phyloP scores from a whole-genome alignment of 805 yeast genomes.

The Starmerella apicola region DNA sequence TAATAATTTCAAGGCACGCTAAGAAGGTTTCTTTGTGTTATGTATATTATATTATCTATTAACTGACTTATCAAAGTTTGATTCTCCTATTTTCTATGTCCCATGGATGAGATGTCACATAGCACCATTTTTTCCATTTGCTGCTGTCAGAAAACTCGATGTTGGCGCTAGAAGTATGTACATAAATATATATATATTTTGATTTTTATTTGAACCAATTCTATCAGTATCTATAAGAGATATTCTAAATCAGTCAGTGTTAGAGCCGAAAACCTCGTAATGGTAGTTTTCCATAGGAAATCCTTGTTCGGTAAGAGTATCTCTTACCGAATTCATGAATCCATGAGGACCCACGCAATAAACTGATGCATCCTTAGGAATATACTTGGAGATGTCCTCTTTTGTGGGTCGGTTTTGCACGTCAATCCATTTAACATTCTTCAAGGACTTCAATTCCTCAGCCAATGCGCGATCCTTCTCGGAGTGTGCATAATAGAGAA shows the following conservation, averaged over 20 bases:
- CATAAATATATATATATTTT: no score
- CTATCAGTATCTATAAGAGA: no score
- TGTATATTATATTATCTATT: no score
- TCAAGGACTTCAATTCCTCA: conserved; percentile 11
- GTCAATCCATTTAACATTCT: conserved; percentile 3
- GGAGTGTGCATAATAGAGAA: conserved; percentile 30
- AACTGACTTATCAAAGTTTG: no score
- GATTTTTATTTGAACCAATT: no score
- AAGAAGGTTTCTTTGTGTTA: no score
- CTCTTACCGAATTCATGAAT: conserved; percentile 19
- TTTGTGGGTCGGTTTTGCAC: conserved; percentile 5
- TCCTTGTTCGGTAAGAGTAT: conserved; percentile 5
- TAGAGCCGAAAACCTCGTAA: conserved; percentile 20
- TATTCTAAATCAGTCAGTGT: no score
- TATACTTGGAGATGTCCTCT: conserved; percentile 6
- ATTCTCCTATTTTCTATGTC: no score
- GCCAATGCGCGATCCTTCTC: conserved; percentile 15
- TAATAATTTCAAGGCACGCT: conserved; percentile 1
- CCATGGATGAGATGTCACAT: no score
- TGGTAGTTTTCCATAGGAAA: conserved; percentile 11
- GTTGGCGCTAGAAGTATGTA: no score
- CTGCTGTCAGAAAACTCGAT: no score
- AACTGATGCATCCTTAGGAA: conserved; percentile 3
- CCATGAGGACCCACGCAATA: conserved; percentile 19
- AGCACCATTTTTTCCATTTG: no score